Base-by-base conservation (phyloP, 495 filamentous ascomycete species). In the Terfezia claveryi region DNA sequence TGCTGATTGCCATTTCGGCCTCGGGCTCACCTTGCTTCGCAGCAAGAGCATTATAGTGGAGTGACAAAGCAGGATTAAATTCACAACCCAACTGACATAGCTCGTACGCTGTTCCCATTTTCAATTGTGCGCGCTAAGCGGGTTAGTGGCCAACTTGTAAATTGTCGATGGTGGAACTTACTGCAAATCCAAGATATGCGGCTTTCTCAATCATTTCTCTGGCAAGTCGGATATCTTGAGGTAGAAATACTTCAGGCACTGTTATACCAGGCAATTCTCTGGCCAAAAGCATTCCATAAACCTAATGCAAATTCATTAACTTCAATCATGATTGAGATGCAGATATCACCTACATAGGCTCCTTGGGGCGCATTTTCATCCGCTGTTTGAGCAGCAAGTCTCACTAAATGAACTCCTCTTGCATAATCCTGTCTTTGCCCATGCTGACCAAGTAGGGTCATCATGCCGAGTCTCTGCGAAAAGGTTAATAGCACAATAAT, bases 301-400 rank as follows among this genome's bases (percentile, higher is more conserved):
- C 81, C 76, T 78, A 57, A 20, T n/a, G 10, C 37, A 36, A 46
- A 27, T 55, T 32, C 54, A 14, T 20, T 46, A 46, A 4, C 12
- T 10, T 12, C 5, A 37, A 44, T 36, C 32, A 17, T 44, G 23
- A 38, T 27, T 37, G 10, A 55, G 50, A 23, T 37, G 8, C 37
- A 17, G 2, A 2, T 32, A 32, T 32, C 27, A 70, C 76, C 62
- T 57, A 79, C 80, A 69, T 94, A 98, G 52, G 92, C 91, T 53
- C 92, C 91, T 66, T 96, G 91, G 7, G 91, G 92, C 9, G 91
- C 87, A 67, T 98, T 94, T 69, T 96, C 89, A 64, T 98, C 91
- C 36, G 91, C 87, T 12, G 80, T 86, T 57, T 86, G 79, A 52
- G 92, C 87, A 36, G 89, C 84, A 57, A 76, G 69, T 52, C 78